Evolutionary conservation across 768 basidiomycete genomes (phyloP).

Genomic region (Arthromyces matolae): DNA sequence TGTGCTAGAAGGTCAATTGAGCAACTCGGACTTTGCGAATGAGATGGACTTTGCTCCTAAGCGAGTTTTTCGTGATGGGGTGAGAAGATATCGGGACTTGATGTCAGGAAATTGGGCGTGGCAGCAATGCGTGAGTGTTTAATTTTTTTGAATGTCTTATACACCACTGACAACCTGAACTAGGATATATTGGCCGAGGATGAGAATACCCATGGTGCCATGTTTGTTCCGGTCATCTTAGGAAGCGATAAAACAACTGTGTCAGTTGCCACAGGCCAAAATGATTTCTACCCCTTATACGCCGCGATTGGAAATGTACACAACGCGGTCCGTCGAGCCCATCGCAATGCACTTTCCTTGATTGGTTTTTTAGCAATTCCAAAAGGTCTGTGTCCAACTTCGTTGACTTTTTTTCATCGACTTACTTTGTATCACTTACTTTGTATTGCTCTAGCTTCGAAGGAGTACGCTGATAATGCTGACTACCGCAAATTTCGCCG

Average conservation of each 20-base stretch:
- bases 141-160: too few species aligned
- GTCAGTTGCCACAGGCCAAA: constrained; percentile 20
- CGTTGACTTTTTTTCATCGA: not conserved
- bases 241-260: constrained; percentile 30
- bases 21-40: constrained; percentile 7
- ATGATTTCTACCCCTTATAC: constrained; percentile 14
- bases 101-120: constrained; percentile 25
- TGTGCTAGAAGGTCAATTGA: not conserved
- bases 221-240: constrained; percentile 19
- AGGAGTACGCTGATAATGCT: constrained; percentile 1
- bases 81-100: constrained; percentile 18
- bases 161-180: not conserved
- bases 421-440: not conserved
- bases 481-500: constrained; percentile 17
- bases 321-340: constrained; percentile 11
- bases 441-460: not conserved
- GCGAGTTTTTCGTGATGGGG: constrained; percentile 12
- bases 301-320: constrained; percentile 6
- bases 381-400: constrained; percentile 20
- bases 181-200: constrained; percentile 10
- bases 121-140: constrained; percentile 16
- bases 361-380: constrained; percentile 20
- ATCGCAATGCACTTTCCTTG: constrained; percentile 14
- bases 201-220: constrained; percentile 10
- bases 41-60: constrained; percentile 21